These are phyloP conservation scores for Dalbergia cochinchinensis DNA, from an alignment of 306 rosid genomes.

Conservation along the genomic window DNA sequence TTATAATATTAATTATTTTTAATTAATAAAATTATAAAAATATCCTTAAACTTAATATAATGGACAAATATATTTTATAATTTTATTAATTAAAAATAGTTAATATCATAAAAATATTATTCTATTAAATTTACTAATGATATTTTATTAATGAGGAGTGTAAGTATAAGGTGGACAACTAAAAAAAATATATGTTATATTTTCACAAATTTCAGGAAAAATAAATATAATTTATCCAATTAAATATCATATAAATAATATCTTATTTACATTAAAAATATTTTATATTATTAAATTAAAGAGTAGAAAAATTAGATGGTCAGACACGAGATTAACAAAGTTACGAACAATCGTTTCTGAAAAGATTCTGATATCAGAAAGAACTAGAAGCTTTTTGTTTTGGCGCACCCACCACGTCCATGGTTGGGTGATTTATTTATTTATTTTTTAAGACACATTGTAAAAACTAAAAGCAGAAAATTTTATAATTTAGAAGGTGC, in stretches of 20 bases:
- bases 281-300: constrained; percentile 1
- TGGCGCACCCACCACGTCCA: background rate
- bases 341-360: background rate
- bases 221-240: too few species aligned
- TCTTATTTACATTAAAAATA: background rate
- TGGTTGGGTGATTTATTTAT: background rate
- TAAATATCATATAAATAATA: background rate
- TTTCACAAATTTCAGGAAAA: too few species aligned
- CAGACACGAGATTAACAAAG: background rate
- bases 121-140: too few species aligned
- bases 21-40: too few species aligned
- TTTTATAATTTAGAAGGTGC: background rate
- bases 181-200: too few species aligned
- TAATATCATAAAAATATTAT: too few species aligned
- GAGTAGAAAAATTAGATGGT: background rate
- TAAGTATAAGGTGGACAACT: too few species aligned
- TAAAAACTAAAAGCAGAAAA: background rate
- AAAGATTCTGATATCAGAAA: background rate
- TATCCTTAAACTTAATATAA: too few species aligned
- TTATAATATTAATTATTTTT: too few species aligned
- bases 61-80: too few species aligned
- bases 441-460: background rate
- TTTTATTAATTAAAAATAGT: too few species aligned
- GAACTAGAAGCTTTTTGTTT: constrained; percentile 9
- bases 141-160: too few species aligned